phyloP scores from a whole-genome alignment of 495 filamentous ascomycete genomes.

The Aspergillus diversus region DNA sequence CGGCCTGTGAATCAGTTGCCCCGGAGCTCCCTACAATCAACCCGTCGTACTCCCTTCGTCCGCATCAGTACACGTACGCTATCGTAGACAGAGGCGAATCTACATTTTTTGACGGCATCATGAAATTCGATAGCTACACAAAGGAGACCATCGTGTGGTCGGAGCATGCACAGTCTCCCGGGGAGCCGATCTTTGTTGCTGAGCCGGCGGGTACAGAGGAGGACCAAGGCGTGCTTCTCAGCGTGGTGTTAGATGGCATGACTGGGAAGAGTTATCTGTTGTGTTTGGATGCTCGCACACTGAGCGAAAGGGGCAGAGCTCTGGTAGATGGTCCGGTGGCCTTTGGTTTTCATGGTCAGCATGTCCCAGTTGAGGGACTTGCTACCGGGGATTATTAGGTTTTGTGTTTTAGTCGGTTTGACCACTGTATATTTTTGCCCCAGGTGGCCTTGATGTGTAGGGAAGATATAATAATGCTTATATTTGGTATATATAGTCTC shows the following conservation, averaged over 20 bases:
- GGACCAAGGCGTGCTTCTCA: conserved; percentile 75
- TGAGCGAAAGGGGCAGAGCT: conserved; percentile 70
- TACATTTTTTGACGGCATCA: conserved; percentile 66
- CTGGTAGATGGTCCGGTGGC: conserved; percentile 62
- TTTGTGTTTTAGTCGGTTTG: too few species aligned
- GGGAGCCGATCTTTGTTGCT: conserved; percentile 74
- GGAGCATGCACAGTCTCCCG: conserved; percentile 65
- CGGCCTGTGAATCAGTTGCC: conserved; percentile 32
- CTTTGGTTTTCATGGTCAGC: conserved; percentile 74
- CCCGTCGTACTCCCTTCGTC: conserved; percentile 52
- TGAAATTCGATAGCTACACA: conserved; percentile 67
- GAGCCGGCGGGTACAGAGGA: conserved; percentile 41
- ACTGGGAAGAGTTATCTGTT: conserved; percentile 69
- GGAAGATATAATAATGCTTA: too few species aligned
- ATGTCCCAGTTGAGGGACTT: conserved; percentile 43
- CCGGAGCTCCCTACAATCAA: conserved; percentile 74
- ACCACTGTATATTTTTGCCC: too few species aligned
- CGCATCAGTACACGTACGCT: conserved; percentile 68
- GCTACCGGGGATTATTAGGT: conserved; percentile 40
- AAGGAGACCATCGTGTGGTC: conserved; percentile 56
- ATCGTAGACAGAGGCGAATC: conserved; percentile 58
- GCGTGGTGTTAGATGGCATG: conserved; percentile 69
- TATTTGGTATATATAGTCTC: too few species aligned
- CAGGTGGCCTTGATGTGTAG: too few species aligned
- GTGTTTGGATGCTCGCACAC: conserved; percentile 64